These are phyloP conservation scores for Thelonectria rubi DNA, from an alignment of 2,329 filamentous ascomycete genomes.

Conservation along the genomic window DNA sequence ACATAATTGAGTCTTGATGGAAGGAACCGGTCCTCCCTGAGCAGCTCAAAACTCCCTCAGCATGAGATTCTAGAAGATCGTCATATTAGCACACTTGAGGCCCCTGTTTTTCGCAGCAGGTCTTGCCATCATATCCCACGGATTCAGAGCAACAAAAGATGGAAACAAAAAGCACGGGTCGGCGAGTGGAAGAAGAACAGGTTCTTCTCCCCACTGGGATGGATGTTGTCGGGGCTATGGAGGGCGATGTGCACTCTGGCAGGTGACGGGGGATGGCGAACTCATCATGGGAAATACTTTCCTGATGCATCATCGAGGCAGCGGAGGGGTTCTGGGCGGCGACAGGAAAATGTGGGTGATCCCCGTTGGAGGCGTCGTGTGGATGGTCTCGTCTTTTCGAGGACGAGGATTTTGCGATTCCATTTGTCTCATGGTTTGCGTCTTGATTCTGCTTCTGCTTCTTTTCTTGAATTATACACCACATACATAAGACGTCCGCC, in stretches of 20 bases:
- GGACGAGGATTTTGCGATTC: slow-evolving; percentile 38
- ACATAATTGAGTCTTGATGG: slow-evolving; percentile 51
- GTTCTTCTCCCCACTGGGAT: slow-evolving; percentile 35
- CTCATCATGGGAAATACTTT: slow-evolving; percentile 23
- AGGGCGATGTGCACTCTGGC: slow-evolving; percentile 31
- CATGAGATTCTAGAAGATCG: slow-evolving; percentile 35
- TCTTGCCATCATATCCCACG: slow-evolving; percentile 45
- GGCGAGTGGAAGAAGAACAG: slow-evolving; percentile 34
- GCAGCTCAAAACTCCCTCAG: slow-evolving; percentile 36
- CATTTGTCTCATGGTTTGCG: slow-evolving; percentile 44
- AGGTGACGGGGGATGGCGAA: slow-evolving; percentile 21
- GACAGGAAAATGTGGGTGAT: slow-evolving; percentile 23
- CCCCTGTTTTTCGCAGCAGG: slow-evolving; percentile 37
- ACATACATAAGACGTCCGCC: slow-evolving; percentile 46
- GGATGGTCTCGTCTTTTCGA: slow-evolving; percentile 32
- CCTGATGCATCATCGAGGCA: slow-evolving; percentile 22
- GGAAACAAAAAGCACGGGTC: slow-evolving; percentile 40
- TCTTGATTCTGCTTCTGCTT: slow-evolving; percentile 39
- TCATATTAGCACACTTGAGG: slow-evolving; percentile 28
- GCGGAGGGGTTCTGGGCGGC: slow-evolving; percentile 20
- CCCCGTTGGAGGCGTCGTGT: slow-evolving; percentile 27
- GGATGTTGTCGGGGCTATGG: slow-evolving; percentile 24
- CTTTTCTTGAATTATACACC: slow-evolving; percentile 45
- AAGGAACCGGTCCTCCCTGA: slow-evolving; percentile 36
- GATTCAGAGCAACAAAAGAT: slow-evolving; percentile 47